These are phyloP conservation scores for Fusarium albidum DNA, from an alignment of 2,329 filamentous ascomycete species.

Conservation along the genomic window DNA sequence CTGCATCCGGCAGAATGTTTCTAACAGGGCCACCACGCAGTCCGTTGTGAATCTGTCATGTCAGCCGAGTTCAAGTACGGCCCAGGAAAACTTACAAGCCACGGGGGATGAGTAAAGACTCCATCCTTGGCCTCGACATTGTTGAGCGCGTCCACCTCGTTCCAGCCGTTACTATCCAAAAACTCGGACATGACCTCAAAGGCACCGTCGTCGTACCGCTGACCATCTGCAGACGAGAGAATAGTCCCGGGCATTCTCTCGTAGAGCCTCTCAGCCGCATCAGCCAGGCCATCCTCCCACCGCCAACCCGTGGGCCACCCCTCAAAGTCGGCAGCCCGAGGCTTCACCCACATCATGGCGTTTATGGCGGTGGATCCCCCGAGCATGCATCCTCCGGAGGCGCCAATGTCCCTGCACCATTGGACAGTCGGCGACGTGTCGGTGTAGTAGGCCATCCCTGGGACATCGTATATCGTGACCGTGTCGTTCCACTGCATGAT, in stretches of 20 bases:
- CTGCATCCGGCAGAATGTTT: conserved; percentile 71
- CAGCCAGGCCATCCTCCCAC: conserved; percentile 59
- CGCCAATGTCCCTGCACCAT: conserved; percentile 34
- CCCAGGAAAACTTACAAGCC: conserved; percentile 48
- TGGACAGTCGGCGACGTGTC: conserved; percentile 57
- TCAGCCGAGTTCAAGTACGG: background rate
- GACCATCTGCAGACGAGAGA: conserved; percentile 70
- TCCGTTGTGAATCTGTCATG: conserved; percentile 65
- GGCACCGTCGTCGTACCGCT: conserved; percentile 71
- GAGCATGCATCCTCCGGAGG: conserved; percentile 66
- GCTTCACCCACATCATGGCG: conserved; percentile 73
- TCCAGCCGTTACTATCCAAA: conserved; percentile 68
- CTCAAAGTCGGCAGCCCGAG: conserved; percentile 71
- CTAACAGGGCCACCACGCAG: conserved; percentile 74
- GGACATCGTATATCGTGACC: conserved; percentile 74
- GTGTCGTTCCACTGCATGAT: conserved; percentile 66
- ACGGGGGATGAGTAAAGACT: conserved; percentile 70
- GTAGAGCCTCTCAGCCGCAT: conserved; percentile 69
- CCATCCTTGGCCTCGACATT: conserved; percentile 69
- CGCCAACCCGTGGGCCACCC: conserved; percentile 76
- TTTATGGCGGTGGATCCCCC: conserved; percentile 72
- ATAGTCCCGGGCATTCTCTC: conserved; percentile 60
- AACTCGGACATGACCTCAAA: conserved; percentile 69
- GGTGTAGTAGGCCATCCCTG: conserved; percentile 75
- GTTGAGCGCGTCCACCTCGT: conserved; percentile 65